Percentiles rank a stretch among this genome's conserved stretches.
These are phyloP conservation scores for Tinospora cordifolia DNA, from an alignment of 164 flowering plant species.

Conservation along the genomic window DNA sequence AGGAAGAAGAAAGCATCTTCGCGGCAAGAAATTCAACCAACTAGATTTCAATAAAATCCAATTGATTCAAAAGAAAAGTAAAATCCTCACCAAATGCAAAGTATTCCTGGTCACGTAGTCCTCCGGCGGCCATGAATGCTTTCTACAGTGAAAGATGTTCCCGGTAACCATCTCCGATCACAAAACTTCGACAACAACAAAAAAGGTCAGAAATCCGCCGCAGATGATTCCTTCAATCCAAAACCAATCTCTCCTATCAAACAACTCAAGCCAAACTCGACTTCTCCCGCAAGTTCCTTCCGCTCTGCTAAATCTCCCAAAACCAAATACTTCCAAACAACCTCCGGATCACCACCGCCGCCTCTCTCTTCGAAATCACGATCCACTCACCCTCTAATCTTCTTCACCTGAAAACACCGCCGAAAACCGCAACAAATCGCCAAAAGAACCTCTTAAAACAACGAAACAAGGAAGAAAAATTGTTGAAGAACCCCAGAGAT, in stretches of 20 bases:
- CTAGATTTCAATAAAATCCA: too few relatives aligned
- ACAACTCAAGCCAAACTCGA: not conserved
- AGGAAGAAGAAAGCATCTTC: too few relatives aligned
- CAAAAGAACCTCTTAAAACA: not conserved
- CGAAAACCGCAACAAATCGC: not conserved
- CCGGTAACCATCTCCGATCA: slow-evolving; percentile 53
- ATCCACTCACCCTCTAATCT: not conserved
- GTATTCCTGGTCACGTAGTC: slow-evolving; percentile 61
- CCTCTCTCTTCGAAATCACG: not conserved
- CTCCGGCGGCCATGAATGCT: slow-evolving; percentile 85
- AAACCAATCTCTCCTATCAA: not conserved
- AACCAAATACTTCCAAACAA: not conserved
- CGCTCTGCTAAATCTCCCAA: not conserved
- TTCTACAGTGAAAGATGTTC: slow-evolving; percentile 51
- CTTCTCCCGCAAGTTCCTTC: not conserved
- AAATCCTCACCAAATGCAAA: slow-evolving; percentile 53
- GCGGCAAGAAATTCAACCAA: too few relatives aligned
- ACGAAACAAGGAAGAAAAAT: not conserved
- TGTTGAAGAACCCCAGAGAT: not conserved
- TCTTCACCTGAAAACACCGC: not conserved
- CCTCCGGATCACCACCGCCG: not conserved
- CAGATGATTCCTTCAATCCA: not conserved
- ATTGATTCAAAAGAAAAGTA: too few relatives aligned
- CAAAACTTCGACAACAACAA: not conserved
- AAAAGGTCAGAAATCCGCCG: not conserved